A percentile compares a stretch with the other conserved stretches of the same genome.
Evolutionary conservation across 2,329 filamentous ascomycete species (phyloP).

Genomic region (Ophiostoma fasciatum): DNA sequence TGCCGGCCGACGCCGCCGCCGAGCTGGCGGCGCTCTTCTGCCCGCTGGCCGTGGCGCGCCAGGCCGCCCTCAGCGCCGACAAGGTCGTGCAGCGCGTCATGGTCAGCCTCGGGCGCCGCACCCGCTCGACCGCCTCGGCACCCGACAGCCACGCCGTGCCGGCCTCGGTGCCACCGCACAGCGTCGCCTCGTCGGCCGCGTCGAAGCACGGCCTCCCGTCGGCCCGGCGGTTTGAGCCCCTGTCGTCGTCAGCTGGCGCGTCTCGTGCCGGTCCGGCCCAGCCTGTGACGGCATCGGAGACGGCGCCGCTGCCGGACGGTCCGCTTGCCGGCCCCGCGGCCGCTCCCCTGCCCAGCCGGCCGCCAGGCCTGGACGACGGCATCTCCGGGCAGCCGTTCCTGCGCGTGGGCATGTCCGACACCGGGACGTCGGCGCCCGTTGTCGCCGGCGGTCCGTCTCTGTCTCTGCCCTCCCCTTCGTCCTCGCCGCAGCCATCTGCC

Average conservation of each 20-base stretch:
- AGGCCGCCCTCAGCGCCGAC: constrained; percentile 26
- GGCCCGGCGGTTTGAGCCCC: background rate
- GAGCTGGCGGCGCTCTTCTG: constrained; percentile 36
- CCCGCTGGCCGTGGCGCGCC: constrained; percentile 27
- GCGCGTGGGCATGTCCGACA: constrained; percentile 25
- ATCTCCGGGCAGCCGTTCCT: constrained; percentile 41
- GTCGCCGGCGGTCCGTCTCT: too few relatives aligned
- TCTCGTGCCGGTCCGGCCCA: background rate
- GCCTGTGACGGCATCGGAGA: background rate
- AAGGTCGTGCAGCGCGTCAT: constrained; percentile 32
- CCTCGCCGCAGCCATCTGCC: background rate
- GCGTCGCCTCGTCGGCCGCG: background rate
- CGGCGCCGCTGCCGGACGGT: background rate
- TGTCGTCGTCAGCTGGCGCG: background rate
- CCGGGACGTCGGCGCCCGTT: background rate
- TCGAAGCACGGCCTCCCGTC: background rate
- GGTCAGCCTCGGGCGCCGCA: constrained; percentile 13
- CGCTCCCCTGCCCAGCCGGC: constrained; percentile 11
- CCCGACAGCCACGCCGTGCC: background rate
- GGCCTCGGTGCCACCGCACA: background rate
- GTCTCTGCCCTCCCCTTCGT: background rate
- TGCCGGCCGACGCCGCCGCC: constrained; percentile 30
- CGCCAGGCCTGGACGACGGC: constrained; percentile 27
- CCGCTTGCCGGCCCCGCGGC: background rate
- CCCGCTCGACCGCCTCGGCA: too few relatives aligned